These are phyloP conservation scores for Skeletonema costatum DNA, from an alignment of 108 stramenopile species.

Conservation along the genomic window DNA sequence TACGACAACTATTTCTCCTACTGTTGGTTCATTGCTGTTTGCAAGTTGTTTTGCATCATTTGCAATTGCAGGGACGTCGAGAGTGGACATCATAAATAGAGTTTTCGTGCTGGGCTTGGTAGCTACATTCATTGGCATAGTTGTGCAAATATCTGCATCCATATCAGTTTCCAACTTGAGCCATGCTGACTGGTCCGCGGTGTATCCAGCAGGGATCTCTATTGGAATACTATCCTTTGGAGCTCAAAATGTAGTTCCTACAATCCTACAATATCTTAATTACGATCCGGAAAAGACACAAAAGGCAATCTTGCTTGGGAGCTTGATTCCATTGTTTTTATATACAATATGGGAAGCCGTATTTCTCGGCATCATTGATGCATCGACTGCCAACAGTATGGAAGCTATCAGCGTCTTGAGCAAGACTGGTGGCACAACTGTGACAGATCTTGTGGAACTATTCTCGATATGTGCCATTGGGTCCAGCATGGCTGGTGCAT, in stretches of 20 bases:
- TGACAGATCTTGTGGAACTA: constrained; percentile 38
- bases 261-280: constrained; percentile 42
- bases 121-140: constrained; percentile 32
- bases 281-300: constrained; percentile 31
- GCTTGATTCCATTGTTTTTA: constrained; percentile 32
- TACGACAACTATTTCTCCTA: constrained; percentile 7
- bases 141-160: constrained; percentile 15
- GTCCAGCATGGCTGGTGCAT: constrained; percentile 57
- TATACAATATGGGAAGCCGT: constrained; percentile 50
- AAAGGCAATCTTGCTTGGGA: constrained; percentile 44
- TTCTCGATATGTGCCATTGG: constrained; percentile 53
- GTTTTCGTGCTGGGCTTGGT: constrained; percentile 44
- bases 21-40: constrained; percentile 36
- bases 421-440: constrained; percentile 16
- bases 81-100: constrained; percentile 41
- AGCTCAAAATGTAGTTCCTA: constrained; percentile 54
- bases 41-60: constrained; percentile 31
- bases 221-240: constrained; percentile 55
- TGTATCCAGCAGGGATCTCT: constrained; percentile 46
- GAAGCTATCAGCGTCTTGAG: constrained; percentile 29
- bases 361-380: constrained; percentile 45
- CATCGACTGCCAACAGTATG: constrained; percentile 18
- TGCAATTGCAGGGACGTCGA: constrained; percentile 31
- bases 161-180: constrained; percentile 21
- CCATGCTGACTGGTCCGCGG: constrained; percentile 28